phyloP scores from a whole-genome alignment of 805 yeast species.

The Millerozyma miso region DNA sequence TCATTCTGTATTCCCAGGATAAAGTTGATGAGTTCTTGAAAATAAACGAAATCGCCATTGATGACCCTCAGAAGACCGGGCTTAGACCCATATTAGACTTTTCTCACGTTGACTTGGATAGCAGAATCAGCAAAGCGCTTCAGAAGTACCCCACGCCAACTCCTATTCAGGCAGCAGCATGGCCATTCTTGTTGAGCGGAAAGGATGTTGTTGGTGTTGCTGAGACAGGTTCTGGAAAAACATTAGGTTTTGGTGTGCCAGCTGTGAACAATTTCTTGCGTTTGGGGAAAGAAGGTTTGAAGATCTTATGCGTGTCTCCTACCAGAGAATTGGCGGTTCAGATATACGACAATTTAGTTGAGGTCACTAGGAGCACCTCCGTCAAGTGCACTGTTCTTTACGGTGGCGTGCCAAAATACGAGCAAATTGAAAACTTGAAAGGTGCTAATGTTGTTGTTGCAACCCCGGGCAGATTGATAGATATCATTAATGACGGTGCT shows the following conservation, averaged over 20 bases:
- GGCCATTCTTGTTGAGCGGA: constrained; percentile 82
- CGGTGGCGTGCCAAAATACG: constrained; percentile 97
- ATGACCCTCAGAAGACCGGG: constrained; percentile 53
- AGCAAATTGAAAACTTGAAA: constrained; percentile 69
- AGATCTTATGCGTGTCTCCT: constrained; percentile 86
- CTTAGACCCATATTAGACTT: constrained; percentile 72
- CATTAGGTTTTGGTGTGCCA: constrained; percentile 96
- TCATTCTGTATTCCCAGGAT: constrained; percentile 41
- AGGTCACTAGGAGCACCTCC: constrained; percentile 56
- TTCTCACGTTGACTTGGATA: constrained; percentile 49
- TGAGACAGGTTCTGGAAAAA: constrained; percentile 97
- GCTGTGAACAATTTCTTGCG: constrained; percentile 71
- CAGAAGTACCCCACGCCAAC: constrained; percentile 84
- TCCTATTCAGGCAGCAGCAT: constrained; percentile 89
- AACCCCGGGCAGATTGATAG: constrained; percentile 96
- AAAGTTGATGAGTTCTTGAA: constrained; percentile 60
- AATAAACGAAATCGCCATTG: constrained; percentile 75
- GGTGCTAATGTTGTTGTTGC: constrained; percentile 83
- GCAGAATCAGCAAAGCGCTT: constrained; percentile 56
- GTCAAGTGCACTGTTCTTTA: constrained; percentile 80
- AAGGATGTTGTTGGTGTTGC: constrained; percentile 95
- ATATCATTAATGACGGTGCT: constrained; percentile 84
- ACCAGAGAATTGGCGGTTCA: constrained; percentile 97
- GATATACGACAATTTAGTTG: constrained; percentile 76
- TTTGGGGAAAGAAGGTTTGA: constrained; percentile 47